A percentile compares a stretch with the other conserved stretches of the same genome.
phyloP scores from a whole-genome alignment of 768 basidiomycete species.

The Rhizopogon roseolus region DNA sequence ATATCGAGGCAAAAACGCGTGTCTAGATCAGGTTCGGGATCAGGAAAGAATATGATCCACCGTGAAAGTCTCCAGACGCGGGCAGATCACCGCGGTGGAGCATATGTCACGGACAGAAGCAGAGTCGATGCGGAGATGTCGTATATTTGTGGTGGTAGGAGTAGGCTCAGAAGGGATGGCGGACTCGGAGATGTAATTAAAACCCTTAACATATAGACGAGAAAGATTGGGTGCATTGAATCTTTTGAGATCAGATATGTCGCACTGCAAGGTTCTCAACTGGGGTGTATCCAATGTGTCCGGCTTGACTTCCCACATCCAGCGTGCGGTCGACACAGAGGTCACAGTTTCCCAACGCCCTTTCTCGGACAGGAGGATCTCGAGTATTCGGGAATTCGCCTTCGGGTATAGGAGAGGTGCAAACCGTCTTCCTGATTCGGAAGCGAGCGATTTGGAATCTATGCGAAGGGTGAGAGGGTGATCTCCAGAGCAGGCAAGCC shows the following conservation, averaged over 20 bases:
- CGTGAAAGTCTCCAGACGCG: background rate
- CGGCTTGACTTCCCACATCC: background rate
- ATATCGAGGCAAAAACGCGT: background rate
- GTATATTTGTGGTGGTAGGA: background rate
- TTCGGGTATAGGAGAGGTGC: too few relatives aligned
- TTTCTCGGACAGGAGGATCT: background rate
- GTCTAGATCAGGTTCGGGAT: too few relatives aligned
- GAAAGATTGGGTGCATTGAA: background rate
- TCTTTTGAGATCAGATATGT: background rate
- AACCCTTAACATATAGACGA: background rate
- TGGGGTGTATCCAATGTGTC: background rate
- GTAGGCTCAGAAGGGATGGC: background rate
- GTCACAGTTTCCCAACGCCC: background rate
- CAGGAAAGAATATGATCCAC: background rate
- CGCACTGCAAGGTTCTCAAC: background rate
- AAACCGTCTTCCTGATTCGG: too few relatives aligned
- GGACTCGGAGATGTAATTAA: too few relatives aligned
- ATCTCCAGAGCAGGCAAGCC: too few relatives aligned
- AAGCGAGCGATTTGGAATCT: too few relatives aligned
- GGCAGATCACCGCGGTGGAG: background rate
- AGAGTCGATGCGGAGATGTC: background rate
- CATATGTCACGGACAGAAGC: background rate
- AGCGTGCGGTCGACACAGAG: too few relatives aligned
- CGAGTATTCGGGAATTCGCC: background rate
- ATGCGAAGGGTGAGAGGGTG: too few relatives aligned